Evolutionary conservation across 768 basidiomycete species (phyloP).

Genomic region (Phylloporus arenicola): DNA sequence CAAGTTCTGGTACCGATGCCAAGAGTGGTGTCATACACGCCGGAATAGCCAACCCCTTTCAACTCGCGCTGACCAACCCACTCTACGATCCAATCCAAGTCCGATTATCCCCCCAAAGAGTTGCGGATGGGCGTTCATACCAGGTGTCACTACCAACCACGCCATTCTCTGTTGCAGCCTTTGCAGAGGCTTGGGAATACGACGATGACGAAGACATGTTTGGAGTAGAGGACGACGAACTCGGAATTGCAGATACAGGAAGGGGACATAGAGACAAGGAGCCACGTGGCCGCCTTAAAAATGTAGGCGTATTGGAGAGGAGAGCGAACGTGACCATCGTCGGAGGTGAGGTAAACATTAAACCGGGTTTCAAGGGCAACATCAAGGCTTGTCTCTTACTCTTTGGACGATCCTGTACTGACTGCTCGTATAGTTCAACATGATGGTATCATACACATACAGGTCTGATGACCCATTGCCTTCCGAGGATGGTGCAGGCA

Average conservation of each 20-base stretch:
- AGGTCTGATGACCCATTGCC: constrained; percentile 79
- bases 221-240: constrained; percentile 40
- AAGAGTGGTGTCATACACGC: constrained; percentile 50
- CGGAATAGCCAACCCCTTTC: constrained; percentile 79
- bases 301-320: constrained; percentile 80
- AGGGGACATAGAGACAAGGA: constrained; percentile 43
- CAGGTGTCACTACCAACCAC: constrained; percentile 74
- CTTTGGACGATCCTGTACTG: neutral
- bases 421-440: constrained; percentile 66
- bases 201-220: constrained; percentile 91
- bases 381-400: constrained; percentile 57
- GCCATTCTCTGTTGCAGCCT: constrained; percentile 80
- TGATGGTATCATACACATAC: constrained; percentile 93
- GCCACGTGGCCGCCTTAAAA: constrained; percentile 44
- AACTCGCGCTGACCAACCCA: constrained; percentile 89
- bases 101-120: constrained; percentile 71
- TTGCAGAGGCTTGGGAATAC: constrained; percentile 97
- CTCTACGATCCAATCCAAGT: constrained; percentile 94
- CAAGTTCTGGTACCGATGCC: constrained; percentile 33
- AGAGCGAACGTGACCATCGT: constrained; percentile 86
- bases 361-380: constrained; percentile 69
- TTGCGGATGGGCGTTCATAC: constrained; percentile 45
- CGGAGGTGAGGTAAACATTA: constrained; percentile 82
- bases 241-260: constrained; percentile 31
- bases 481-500: constrained; percentile 53